These are phyloP conservation scores for Podospora conica DNA, from an alignment of 495 filamentous ascomycete species.

Conservation along the genomic window DNA sequence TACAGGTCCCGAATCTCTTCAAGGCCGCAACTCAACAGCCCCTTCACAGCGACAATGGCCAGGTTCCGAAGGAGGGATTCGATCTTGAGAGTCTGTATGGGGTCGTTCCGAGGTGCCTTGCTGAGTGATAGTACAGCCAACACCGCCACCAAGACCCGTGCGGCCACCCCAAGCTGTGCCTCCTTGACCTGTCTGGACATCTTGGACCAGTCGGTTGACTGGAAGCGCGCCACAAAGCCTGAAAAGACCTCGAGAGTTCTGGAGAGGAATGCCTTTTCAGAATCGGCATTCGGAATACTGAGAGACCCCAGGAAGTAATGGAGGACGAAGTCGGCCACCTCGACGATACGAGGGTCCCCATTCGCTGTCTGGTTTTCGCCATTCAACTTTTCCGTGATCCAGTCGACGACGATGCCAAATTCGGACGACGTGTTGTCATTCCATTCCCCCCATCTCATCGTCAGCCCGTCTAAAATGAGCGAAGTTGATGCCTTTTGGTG, in stretches of 20 bases:
- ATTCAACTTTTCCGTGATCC: slow-evolving; percentile 42
- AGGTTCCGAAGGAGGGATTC: slow-evolving; percentile 40
- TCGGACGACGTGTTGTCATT: slow-evolving; percentile 64
- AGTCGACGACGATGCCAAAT: slow-evolving; percentile 53
- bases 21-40: slow-evolving; percentile 44
- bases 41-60: slow-evolving; percentile 31
- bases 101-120: slow-evolving; percentile 19
- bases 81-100: slow-evolving; percentile 30
- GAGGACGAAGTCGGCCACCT: slow-evolving; percentile 36
- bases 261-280: slow-evolving; percentile 35
- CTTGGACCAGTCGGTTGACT: slow-evolving; percentile 19
- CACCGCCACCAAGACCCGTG: slow-evolving; percentile 16
- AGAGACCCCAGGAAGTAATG: slow-evolving; percentile 36
- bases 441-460: slow-evolving; percentile 62
- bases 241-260: slow-evolving; percentile 42
- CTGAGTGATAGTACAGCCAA: slow-evolving; percentile 28
- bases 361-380: background rate
- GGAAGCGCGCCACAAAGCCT: slow-evolving; percentile 32
- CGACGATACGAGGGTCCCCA: slow-evolving; percentile 11
- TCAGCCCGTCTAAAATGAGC: slow-evolving; percentile 45
- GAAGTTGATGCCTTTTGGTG: slow-evolving; percentile 21
- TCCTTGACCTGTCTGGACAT: slow-evolving; percentile 3
- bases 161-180: slow-evolving; percentile 13
- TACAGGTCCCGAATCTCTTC: slow-evolving; percentile 54
- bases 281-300: slow-evolving; percentile 25